Base-by-base conservation (phyloP, 2,329 filamentous ascomycete genomes). In the Arthroderma sp. region DNA sequence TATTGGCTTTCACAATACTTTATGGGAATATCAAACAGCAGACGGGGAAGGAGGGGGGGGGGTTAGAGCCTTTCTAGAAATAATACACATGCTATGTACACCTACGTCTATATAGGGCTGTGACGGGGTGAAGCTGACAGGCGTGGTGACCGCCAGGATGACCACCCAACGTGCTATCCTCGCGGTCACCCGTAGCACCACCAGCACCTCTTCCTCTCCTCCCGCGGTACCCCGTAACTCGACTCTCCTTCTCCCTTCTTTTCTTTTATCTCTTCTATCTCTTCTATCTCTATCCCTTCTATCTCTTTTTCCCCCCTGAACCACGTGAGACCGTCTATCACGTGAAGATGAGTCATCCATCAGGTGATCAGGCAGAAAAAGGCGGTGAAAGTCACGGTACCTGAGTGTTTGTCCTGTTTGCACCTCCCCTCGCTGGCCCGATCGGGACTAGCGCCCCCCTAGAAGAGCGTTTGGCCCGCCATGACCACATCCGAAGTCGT, bases 331-430 rank as follows among this genome's bases (percentile, higher is more conserved):
- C 1, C 0, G 2, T 13, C 9, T 9, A 43, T 44, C 44, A 51
- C 23, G 44, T 33, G 28, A 0, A n/a, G 15, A 8, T 51, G 15
- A 51, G 44, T 51, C 44, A 51, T 17, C 7, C 15, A 17, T 51
- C 44, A 51, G 7, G 44, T 51, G 44, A 51, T 25, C 5, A 44
- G 19, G 41, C 41, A 31, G 28, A 31, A 31, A 4, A 31, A 31
- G 28, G 28, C 28, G 28, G 28, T 31, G 28, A 31, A 31, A 31
- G 28, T 31, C 28, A n/a, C 19, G 4, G 44, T 51, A n/a, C 44
- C 44, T 51, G 44, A n/a, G 25, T 31, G 65, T 54, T 54, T 54
- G 52, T 4, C 52, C 4, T 54, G 52, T 54, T 54, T 54, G 52
- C 52, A 39, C 28, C 43, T 47, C 6, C 19, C 19, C 25, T 15